Base-by-base conservation (phyloP, 2,329 filamentous ascomycete species). In the Neocatenulostroma microsporum region DNA sequence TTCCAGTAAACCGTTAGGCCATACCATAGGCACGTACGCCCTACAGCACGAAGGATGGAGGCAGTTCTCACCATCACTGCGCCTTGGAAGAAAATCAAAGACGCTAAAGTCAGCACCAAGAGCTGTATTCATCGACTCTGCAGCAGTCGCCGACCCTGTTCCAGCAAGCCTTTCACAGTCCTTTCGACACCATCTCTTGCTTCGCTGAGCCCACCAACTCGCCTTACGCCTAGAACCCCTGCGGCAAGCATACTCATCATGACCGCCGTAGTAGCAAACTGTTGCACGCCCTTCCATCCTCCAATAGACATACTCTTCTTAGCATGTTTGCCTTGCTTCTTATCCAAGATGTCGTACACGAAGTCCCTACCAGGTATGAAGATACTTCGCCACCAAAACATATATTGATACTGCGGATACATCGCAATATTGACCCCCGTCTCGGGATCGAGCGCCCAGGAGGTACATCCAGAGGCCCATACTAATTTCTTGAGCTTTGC, bases 331-430 rank as follows among this genome's bases (percentile, higher is more conserved):
- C 36, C 40, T 24, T n/a, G 24, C 21, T 42, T 39, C 14, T 21
- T 31, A 24, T 45, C 42, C 9, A 38, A 21, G 15, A 41, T 38
- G 25, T 40, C 33, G 20, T 52, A 54, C 25, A 45, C 42, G 25
- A 55, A 54, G 34, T 55, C 52, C 2, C 32, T 30, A 10, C 36
- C 30, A 2, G 46, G 45, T 9, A 66, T 56, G 36, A 70, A 71
- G 1, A 73, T 45, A 36, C 66, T 72, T 11, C 69, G 50, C 13
- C 62, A 36, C 67, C 69, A 73, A 40, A 63, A 72, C 34, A 58
- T 54, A 37, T 62, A 71, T 48, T 72, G 68, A 60, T 64, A 72
- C 31, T 71, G 66, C 0, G 69, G 70, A 44, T 70, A 74, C 60
- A 73, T 69, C 47, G 67, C 67, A 5, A 66, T 69, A 40, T 74